Evolutionary conservation across 106 monocot species (phyloP), one percentile per base, ranked within the genome.

Genomic region (Chionographis japonica): DNA sequence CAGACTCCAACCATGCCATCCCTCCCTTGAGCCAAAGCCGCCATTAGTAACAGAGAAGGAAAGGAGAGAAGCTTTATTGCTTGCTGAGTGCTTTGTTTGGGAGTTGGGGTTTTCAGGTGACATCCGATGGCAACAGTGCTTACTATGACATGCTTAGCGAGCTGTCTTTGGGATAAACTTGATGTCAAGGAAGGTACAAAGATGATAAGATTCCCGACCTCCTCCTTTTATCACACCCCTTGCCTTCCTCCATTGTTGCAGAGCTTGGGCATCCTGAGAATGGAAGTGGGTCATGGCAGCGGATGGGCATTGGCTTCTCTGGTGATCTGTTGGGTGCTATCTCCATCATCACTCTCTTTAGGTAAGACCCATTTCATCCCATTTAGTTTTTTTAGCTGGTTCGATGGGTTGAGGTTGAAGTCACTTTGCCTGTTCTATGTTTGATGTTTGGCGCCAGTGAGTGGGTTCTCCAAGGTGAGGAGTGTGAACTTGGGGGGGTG

Each of bases 401-500:
- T 2, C 18, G 12, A 6, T 18, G 42, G 3, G 4, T 42, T 40
- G 50, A 4, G 39, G 6, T 14, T 20, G 52, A 9, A 27, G 14
- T 72, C 12, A 20, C 57, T 37, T 19, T 72, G 59, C 8, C 12
- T 62, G 40, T 62, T 38, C n/a, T 35, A n/a, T 61, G 53, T 54
- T 78, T 71, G 51, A 16, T 60, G 41, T 3, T 83, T 49, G 60
- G 17, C 53, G 19, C 61, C 62, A 88, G 87, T 76, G 50, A 38
- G 73, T 60, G 92, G 84, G 12, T 83, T 92, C 52, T 27, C 54
- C 2, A 92, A 92, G 69, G 88, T 92, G 12, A 88, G 75, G 65
- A 85, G 88, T 39, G 92, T 92, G 54, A 92, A 92, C 75, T 79
- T 92, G 74, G 88, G 92, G 13, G 88, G 88, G 49, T 92, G 92